Evolutionary conservation across 108 stramenopile genomes (phyloP).

Genomic region (Epithemia pelagica): DNA sequence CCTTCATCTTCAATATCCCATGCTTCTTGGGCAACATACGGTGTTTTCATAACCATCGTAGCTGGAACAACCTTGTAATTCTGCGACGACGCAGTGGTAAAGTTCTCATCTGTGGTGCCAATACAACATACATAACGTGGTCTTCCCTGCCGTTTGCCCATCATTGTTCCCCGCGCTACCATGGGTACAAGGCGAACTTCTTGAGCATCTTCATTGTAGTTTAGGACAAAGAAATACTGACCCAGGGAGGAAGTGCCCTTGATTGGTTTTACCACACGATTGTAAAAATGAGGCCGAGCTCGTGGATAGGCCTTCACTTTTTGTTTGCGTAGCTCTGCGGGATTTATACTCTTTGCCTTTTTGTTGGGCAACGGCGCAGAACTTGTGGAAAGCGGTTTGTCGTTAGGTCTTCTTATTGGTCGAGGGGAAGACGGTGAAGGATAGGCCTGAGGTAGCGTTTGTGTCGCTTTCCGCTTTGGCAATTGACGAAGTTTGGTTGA

Average conservation of each 20-base stretch:
- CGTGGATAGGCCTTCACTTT: constrained; percentile 35
- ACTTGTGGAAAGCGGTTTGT: no score
- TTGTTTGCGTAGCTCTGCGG: constrained; percentile 23
- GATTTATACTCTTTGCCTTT: constrained; percentile 13
- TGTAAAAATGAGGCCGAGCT: constrained; percentile 35
- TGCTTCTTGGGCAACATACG: constrained; percentile 37
- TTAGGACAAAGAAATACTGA: constrained; percentile 44
- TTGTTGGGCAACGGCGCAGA: constrained; percentile 2
- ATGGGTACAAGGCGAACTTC: constrained; percentile 35
- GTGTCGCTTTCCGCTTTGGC: background rate
- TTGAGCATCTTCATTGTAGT: constrained; percentile 25
- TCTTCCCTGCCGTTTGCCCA: constrained; percentile 39
- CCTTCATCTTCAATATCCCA: constrained; percentile 49
- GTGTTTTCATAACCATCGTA: constrained; percentile 42
- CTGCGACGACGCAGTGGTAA: constrained; percentile 12
- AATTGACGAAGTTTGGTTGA: background rate
- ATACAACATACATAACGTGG: constrained; percentile 38
- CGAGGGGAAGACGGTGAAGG: no score
- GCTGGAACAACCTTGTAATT: constrained; percentile 32
- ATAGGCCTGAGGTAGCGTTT: background rate
- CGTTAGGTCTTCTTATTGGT: no score
- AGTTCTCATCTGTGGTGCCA: constrained; percentile 16
- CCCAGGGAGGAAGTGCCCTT: no score
- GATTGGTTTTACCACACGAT: constrained; percentile 38
- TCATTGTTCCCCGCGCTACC: constrained; percentile 25